phyloP scores from a whole-genome alignment of 1,284 basidiomycete genomes.

The Xerocomus minutiporus region DNA sequence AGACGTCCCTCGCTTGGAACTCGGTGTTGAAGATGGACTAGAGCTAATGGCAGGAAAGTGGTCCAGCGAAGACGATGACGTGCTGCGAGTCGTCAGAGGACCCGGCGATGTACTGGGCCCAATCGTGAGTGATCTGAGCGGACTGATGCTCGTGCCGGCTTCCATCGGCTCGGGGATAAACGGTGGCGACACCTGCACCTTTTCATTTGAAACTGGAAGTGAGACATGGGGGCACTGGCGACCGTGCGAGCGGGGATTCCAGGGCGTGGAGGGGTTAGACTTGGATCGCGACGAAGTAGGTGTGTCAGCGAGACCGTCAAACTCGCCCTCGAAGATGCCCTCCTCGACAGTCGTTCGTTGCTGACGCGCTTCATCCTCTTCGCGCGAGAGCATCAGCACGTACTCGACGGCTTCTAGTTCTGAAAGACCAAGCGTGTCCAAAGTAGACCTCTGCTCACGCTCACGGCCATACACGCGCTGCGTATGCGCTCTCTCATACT shows the following conservation, averaged over 20 bases:
- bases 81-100: slow-evolving; percentile 7
- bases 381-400: slow-evolving; percentile 79
- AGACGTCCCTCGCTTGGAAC: slow-evolving; percentile 11
- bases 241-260: not conserved
- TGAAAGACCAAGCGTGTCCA: slow-evolving; percentile 65
- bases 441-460: slow-evolving; percentile 51
- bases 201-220: slow-evolving; percentile 36
- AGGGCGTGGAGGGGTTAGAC: slow-evolving; percentile 5
- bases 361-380: slow-evolving; percentile 51
- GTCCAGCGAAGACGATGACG: slow-evolving; percentile 25
- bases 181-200: slow-evolving; percentile 37
- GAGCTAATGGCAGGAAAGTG: slow-evolving; percentile 31
- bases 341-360: slow-evolving; percentile 35
- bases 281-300: slow-evolving; percentile 10
- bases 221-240: slow-evolving; percentile 23
- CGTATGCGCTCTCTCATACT: slow-evolving; percentile 41
- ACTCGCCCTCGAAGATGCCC: slow-evolving; percentile 55
- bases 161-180: slow-evolving; percentile 40
- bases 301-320: slow-evolving; percentile 41
- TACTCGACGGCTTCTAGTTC: slow-evolving; percentile 81
- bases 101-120: slow-evolving; percentile 7
- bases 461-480: slow-evolving; percentile 44
- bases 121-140: slow-evolving; percentile 13
- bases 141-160: slow-evolving; percentile 34
- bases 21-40: slow-evolving; percentile 26